Conservation (phyloP, 2,329 filamentous ascomycete genomes). For the Monilinia aucupariae region DNA sequence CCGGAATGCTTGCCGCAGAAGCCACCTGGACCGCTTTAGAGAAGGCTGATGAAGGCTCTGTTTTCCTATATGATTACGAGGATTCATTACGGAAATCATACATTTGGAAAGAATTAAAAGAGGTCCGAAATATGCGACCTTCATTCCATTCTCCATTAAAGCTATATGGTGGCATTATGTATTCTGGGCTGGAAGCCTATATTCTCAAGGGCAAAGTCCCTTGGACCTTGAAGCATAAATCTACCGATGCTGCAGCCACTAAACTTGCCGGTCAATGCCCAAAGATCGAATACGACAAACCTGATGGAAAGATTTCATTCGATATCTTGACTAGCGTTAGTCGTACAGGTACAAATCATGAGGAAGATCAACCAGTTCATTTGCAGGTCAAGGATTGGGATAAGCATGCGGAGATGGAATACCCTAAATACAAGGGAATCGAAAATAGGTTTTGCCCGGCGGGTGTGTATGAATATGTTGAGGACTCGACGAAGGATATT, state of each 20-base stretch:
- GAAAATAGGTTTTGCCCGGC: conserved; percentile 97
- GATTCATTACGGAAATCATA: conserved; percentile 75
- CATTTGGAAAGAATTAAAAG: conserved; percentile 91
- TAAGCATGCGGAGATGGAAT: conserved; percentile 75
- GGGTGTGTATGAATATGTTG: conserved; percentile 96
- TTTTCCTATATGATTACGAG: conserved; percentile 95
- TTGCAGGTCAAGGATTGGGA: conserved; percentile 95
- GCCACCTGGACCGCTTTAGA: conserved; percentile 74
- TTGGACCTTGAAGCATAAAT: conserved; percentile 87
- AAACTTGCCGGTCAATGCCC: conserved; percentile 70
- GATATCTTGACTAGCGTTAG: conserved; percentile 95
- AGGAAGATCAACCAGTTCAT: conserved; percentile 96
- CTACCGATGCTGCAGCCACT: conserved; percentile 71
- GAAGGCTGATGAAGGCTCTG: conserved; percentile 54
- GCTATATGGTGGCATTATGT: conserved; percentile 81
- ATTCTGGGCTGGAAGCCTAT: conserved; percentile 89
- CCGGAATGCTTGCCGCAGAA: conserved; percentile 92
- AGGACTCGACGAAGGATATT: conserved; percentile 78
- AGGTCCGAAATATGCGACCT: conserved; percentile 95
- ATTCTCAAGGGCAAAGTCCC: conserved; percentile 78
- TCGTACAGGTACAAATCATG: conserved; percentile 94
- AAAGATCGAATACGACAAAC: conserved; percentile 96
- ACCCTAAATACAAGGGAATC: conserved; percentile 81
- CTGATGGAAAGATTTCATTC: conserved; percentile 89
- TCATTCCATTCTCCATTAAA: conserved; percentile 87